Conservation (phyloP, 2,329 filamentous ascomycete genomes). For the Ophioceras dolichostomum region DNA sequence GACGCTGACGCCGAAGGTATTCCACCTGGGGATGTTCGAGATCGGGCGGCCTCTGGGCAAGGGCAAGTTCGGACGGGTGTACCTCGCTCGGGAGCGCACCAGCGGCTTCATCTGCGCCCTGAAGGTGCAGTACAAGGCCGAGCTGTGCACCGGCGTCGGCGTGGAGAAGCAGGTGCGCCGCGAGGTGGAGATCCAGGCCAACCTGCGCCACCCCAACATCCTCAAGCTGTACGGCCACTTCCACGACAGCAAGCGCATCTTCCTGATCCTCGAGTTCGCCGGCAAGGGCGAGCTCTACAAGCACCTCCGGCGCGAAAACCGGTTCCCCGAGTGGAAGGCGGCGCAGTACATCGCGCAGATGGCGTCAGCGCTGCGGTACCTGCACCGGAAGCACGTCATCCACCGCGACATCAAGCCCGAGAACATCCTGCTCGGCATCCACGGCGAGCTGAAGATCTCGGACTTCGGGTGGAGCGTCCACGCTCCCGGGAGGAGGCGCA, state of each 20-base stretch:
- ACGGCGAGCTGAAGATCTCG: slow-evolving; percentile 96
- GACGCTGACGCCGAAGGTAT: slow-evolving; percentile 41
- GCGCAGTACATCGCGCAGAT: slow-evolving; percentile 83
- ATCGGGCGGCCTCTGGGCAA: slow-evolving; percentile 79
- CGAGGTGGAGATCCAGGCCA: slow-evolving; percentile 83
- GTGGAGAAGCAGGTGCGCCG: slow-evolving; percentile 81
- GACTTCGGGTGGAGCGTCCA: slow-evolving; percentile 99
- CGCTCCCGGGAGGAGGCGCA: slow-evolving; percentile 83
- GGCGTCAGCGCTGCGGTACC: slow-evolving; percentile 78
- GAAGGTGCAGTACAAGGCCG: slow-evolving; percentile 77
- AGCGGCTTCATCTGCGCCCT: slow-evolving; percentile 76
- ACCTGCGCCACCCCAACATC: slow-evolving; percentile 77
- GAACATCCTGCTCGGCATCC: slow-evolving; percentile 91
- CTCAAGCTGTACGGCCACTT: slow-evolving; percentile 77
- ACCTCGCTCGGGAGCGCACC: slow-evolving; percentile 67
- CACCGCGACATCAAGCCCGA: slow-evolving; percentile 97
- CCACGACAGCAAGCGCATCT: slow-evolving; percentile 79
- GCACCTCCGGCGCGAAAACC: slow-evolving; percentile 64
- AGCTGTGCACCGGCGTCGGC: slow-evolving; percentile 61
- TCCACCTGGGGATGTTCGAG: slow-evolving; percentile 90
- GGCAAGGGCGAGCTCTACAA: slow-evolving; percentile 83
- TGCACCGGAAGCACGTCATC: slow-evolving; percentile 96
- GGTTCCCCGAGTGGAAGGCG: slow-evolving; percentile 77
- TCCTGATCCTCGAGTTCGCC: slow-evolving; percentile 78
- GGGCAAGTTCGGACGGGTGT: slow-evolving; percentile 79